Evolutionary conservation across 768 basidiomycete species (phyloP), one percentile per base, ranked within the genome.

Genomic region (Russula olivacea): DNA sequence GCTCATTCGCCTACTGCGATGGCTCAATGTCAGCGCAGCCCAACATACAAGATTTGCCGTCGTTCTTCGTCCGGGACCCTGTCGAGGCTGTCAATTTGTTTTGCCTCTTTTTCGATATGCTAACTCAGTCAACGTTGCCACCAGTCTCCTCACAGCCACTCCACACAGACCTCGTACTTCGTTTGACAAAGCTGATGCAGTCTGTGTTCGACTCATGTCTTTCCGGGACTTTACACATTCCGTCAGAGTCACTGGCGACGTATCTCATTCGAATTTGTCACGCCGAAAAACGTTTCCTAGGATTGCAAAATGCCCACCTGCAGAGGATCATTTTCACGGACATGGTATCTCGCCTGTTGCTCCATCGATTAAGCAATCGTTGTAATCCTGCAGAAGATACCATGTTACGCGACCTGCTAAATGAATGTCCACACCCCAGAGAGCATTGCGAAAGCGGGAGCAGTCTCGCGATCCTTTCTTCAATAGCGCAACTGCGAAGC

Each of bases 101-200:
- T 51, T 76, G 77, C 38, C 72, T 80, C 38, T 69, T 83, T 25
- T 69, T 81, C 21, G 77, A 82, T 41, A 70, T 83, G 15, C 66
- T 82, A 25, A 72, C 76, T 34, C 76, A 74, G 55, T 70, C 78
- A 2, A 61, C 86, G 51, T 73, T 71, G 47, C 78, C 79, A 3
- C 69, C 79, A 1, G 71, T 81, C 14, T 75, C 76, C 48, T 78
- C 76, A 14, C 77, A 79, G 38, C 80, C 79, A 74, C 81, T 83
- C 55, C 74, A 85, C 10, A 69, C 72, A 17, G 83, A 87, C 67
- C 67, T 83, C 48, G 67, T 76, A 51, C 80, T 78, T 38, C 75
- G 72, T 36, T 71, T 77, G 12, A 72, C 77, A 15, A 77, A 78
- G 40, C 70, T 78, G 17, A 68, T 77, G 32, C 71, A 76, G 36